Evolutionary conservation across 1,284 basidiomycete genomes (phyloP), one percentile per base, ranked within the genome.

Genomic region (Sanguinoderma infundibulare): DNA sequence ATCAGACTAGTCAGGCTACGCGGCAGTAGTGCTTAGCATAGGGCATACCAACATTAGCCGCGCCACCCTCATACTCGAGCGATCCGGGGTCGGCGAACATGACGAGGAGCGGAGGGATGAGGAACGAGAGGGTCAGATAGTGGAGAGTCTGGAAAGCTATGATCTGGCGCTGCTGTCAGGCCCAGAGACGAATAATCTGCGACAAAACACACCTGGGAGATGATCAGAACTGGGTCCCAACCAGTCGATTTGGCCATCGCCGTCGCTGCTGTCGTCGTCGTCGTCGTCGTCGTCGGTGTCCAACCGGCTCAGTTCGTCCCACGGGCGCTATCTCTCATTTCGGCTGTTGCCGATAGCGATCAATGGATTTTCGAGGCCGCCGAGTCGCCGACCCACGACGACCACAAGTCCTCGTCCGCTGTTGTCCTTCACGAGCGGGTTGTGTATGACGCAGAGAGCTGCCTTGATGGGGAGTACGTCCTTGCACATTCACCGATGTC

Each of bases 81-180:
- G 91, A 87, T 34, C 81, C 76, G 1, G 89, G 81, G 50, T 94
- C 87, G 0, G 95, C 92, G 71, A 96, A 90, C 14, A 89, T 60
- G 26, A 82, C 76, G 24, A 98, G 85, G 22, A 96, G 73, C 1
- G 93, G 91, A 1, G 96, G 95, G n/a, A 92, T 79, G 61, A 98
- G 79, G 59, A 97, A 67, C 8, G 91, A 89, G 54, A 98, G 84
- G 2, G 91, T 90, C 55, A 98, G 80, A 77, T 98, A 98, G 78
- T 98, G 96, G 30, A 98, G 77, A 0, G 94, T 87, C 79, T 98
- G 97, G 70, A 98, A 82, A 17, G 94, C 88, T 61, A 98, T 84
- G 69, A 98, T 98, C 92, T 98, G 74, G 26, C 38, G 17, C 42
- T 12, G 38, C n/a, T 34, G 30, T 53, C 55, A 44, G 63, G 30